Evolutionary conservation across 495 filamentous ascomycete genomes (phyloP), one percentile per base, ranked within the genome.

Genomic region (Mytilinidion resinicola): DNA sequence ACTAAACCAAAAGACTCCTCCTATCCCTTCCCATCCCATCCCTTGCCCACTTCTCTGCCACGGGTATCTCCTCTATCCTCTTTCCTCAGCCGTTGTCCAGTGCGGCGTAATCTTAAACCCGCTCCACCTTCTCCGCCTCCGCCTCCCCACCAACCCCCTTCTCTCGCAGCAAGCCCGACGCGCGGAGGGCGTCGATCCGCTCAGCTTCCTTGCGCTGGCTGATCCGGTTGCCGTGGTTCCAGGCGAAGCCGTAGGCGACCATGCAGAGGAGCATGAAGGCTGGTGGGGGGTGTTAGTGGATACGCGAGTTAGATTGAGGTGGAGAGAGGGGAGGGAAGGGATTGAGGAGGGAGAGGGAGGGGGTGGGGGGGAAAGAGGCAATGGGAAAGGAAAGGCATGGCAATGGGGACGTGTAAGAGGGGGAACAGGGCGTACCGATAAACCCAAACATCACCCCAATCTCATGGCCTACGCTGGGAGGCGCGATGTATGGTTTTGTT

Each of bases 381-480:
- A 17, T 17, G n/a, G 17, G 14, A 39, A n/a, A 30, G n/a, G 9
- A 41, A 41, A 57, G 5, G 2, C 7, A 46, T 10, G 17, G 15
- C 0, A 19, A 19, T 9, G 15, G 15, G 7, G 30, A 7, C 6
- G 41, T 11, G 17, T 44, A 46, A 5, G 36, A 35, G 41, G 11
- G 9, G 36, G 15, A 14, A 8, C 36, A 6, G 35, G 14, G 41
- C 47, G 10, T 55, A 66, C 60, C 59, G 38, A 66, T 54, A 49
- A 66, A 66, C 20, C 55, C 63, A 39, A 66, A 66, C 51, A 62
- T 62, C 10, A 66, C 53, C 11, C 63, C 63, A 34, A 66, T 50
- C 36, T 66, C 60, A 49, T 66, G 60, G 15, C 63, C 60, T 1
- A 57, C 34, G 20, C 60, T 63, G 6, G 63, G 63, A 3, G 60